phyloP scores from a whole-genome alignment of 345 rosid genomes.

The Clarkia xantiana region DNA sequence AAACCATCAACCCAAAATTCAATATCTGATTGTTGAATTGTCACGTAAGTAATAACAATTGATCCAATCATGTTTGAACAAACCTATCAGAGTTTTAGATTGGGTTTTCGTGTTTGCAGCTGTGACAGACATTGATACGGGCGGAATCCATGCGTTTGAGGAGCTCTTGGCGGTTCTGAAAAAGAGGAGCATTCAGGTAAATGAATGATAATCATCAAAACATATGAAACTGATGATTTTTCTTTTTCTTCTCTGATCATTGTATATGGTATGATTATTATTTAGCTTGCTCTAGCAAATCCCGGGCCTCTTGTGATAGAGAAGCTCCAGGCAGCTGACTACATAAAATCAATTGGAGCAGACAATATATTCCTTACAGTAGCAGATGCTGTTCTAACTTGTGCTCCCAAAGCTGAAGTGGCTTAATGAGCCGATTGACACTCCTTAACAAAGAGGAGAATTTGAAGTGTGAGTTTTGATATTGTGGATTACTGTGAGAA shows the following conservation, averaged over 20 bases:
- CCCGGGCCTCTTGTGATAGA: not conserved
- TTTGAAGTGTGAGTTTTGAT: too few relatives aligned
- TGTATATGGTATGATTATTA: not conserved
- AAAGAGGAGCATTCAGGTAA: not conserved
- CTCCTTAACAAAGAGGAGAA: too few relatives aligned
- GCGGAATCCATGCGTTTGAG: constrained; percentile 1
- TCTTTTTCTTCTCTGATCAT: too few relatives aligned
- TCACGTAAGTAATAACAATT: not conserved
- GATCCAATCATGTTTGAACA: too few relatives aligned
- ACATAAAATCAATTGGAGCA: not conserved
- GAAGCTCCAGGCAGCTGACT: constrained; percentile 2
- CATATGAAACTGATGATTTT: too few relatives aligned
- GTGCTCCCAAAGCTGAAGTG: constrained; percentile 1
- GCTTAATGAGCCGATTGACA: not conserved
- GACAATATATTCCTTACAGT: constrained; percentile 6
- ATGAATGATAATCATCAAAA: not conserved
- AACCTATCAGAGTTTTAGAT: too few relatives aligned
- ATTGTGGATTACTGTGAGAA: too few relatives aligned
- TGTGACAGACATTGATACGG: constrained; percentile 3
- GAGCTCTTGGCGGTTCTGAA: not conserved
- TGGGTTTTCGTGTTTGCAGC: not conserved
- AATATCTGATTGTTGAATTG: not conserved
- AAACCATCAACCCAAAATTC: not conserved
- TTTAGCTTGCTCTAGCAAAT: constrained; percentile 3
- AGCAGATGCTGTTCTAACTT: constrained; percentile 1